Percentiles rank a stretch among this genome's conserved stretches.
Evolutionary conservation across 257 asterid species (phyloP).

Genomic region (Cordia subcordata): DNA sequence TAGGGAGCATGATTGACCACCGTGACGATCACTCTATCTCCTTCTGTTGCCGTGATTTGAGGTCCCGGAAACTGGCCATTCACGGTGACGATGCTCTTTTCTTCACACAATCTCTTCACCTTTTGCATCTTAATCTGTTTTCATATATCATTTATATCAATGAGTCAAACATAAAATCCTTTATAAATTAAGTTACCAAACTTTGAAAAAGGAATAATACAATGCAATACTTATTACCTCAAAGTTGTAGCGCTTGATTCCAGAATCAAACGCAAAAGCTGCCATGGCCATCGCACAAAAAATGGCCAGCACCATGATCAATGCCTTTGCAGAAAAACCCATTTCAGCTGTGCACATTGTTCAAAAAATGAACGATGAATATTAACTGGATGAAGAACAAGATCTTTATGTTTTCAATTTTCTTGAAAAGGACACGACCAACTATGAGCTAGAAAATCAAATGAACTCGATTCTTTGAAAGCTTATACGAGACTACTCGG

Average conservation of each 20-base stretch:
- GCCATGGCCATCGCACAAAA: conserved; percentile 23
- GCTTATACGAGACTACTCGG: no score
- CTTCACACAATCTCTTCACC: conserved; percentile 46
- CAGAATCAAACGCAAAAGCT: conserved; percentile 28
- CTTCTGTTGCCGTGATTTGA: conserved; percentile 48
- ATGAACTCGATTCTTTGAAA: no score
- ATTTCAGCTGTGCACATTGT: not conserved
- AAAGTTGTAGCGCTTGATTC: conserved; percentile 53
- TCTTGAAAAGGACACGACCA: no score
- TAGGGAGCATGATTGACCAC: conserved; percentile 44
- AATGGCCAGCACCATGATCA: conserved; percentile 9
- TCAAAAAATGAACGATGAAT: no score
- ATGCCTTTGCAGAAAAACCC: conserved; percentile 6
- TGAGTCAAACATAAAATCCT: not conserved
- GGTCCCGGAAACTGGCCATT: conserved; percentile 62
- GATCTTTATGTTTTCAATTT: no score
- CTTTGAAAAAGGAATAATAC: not conserved
- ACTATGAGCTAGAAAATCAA: no score
- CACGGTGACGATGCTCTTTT: conserved; percentile 42
- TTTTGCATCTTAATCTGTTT: conserved; percentile 8
- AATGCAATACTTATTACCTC: conserved; percentile 27
- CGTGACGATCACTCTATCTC: conserved; percentile 43
- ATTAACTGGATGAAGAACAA: no score
- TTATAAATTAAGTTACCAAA: not conserved
- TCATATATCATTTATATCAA: not conserved